Base-by-base conservation (phyloP, 306 rosid species). In the Hippophae tibetana region DNA sequence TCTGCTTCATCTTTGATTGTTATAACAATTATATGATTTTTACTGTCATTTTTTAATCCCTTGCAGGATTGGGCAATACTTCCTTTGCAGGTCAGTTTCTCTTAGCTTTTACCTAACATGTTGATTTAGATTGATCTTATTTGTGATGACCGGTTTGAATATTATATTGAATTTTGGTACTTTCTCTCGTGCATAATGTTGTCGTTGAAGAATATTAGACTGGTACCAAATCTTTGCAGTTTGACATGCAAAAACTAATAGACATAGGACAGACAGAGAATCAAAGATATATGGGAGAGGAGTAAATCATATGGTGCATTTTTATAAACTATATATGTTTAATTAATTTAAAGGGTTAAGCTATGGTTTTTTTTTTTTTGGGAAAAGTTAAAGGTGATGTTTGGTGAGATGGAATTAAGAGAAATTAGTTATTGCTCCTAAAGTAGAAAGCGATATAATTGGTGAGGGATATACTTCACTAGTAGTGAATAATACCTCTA, bases 11-110 rank as follows among this genome's bases (percentile, higher is more conserved):
- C 26, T 60, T 46, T 62, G 26, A 47, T 60, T 56, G 59, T 26
- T 44, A 9, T 62, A 40, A 7, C 40, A 42, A 60, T 61, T 42
- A 5, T 68, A 58, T 62, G 64, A 18, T 13, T 57, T 61, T 80
- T 85, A 25, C 72, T 63, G 57, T 62, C 63, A 51, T 25, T 63
- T 61, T 64, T 64, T 60, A 45, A 68, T 74, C 49, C 63, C 13
- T 76, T 31, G 86, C 97, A 93, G 99, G 89, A 68, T 67, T 88
- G 70, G 74, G 90, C 83, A 93, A 93, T 75, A 63, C 74, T 68
- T 78, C 95, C n/a, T 82, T 88, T 74, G 78, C 82, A 86, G 99
- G 99, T 93, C 65, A 66, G 90, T 86, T 68, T 74, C 70, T 57
- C 7, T 27, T 45, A 60, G 43, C 11, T 27, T 56, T 63, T 55